Evolutionary conservation across 768 basidiomycete genomes (phyloP).

Genomic region (Rhodosporidiobolus sp.): DNA sequence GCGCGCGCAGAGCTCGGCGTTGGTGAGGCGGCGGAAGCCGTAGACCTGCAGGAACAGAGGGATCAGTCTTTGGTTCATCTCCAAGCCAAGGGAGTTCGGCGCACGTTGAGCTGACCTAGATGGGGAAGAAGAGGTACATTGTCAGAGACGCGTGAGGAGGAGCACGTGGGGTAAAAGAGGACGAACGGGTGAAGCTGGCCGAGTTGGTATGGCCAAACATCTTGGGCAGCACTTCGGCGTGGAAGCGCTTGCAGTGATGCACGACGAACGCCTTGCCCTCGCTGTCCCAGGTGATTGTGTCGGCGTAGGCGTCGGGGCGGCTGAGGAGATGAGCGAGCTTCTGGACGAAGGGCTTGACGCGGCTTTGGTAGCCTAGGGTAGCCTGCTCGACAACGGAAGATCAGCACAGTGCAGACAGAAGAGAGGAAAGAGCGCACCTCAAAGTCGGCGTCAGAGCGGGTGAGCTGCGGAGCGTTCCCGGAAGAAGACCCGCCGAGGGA

Average conservation of each 20-base stretch:
- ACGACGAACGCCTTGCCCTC: conserved; percentile 11
- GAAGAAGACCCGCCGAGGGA: no score
- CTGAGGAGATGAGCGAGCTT: conserved; percentile 2
- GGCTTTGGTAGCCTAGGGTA: not conserved
- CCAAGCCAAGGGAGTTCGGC: not conserved
- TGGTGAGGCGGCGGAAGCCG: conserved; percentile 20
- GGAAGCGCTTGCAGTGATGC: conserved; percentile 1
- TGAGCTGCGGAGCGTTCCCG: not conserved
- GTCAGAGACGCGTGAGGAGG: not conserved
- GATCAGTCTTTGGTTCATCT: no score
- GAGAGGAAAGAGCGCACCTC: not conserved
- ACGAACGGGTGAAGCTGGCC: conserved; percentile 7
- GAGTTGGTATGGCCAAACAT: not conserved
- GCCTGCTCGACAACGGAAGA: not conserved
- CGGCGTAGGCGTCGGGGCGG: not conserved
- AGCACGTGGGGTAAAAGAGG: not conserved
- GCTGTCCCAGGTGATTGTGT: conserved; percentile 1
- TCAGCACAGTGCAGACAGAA: no score
- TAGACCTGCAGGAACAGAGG: conserved; percentile 17
- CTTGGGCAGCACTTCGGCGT: not conserved
- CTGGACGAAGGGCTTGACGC: conserved; percentile 17
- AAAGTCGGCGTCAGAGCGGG: not conserved
- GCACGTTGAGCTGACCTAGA: conserved; percentile 17
- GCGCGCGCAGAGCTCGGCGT: conserved; percentile 1
- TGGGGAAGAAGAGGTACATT: not conserved